phyloP scores from a whole-genome alignment of 1,139 yeast species.

The Geotrichum bryndzae region DNA sequence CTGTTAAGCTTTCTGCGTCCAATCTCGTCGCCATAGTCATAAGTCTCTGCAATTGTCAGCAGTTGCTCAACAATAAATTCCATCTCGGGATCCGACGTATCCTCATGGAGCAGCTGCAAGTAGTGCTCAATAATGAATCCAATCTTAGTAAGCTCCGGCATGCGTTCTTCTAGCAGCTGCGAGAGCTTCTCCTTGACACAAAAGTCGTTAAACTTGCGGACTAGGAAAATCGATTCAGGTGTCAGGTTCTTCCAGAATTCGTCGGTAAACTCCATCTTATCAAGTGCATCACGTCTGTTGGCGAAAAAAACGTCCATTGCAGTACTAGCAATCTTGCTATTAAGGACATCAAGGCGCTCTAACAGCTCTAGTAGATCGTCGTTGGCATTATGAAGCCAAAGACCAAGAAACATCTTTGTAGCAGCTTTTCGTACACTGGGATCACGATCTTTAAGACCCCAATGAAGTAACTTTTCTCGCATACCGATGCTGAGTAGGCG shows the following conservation, averaged over 20 bases:
- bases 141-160: constrained; percentile 75
- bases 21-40: constrained; percentile 86
- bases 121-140: constrained; percentile 55
- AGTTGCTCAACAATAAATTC: constrained; percentile 77
- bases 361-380: constrained; percentile 68
- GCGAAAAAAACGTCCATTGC: constrained; percentile 63
- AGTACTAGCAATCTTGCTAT: constrained; percentile 55
- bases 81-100: constrained; percentile 48
- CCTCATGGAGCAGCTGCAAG: constrained; percentile 43
- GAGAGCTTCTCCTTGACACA: constrained; percentile 45
- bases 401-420: constrained; percentile 55
- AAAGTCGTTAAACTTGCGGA: constrained; percentile 60
- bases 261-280: constrained; percentile 49
- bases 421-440: constrained; percentile 68
- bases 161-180: constrained; percentile 61
- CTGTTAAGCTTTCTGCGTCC: constrained; percentile 81
- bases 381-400: constrained; percentile 66
- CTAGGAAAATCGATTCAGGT: constrained; percentile 68
- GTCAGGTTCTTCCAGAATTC: constrained; percentile 66
- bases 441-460: constrained; percentile 90
- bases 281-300: constrained; percentile 54
- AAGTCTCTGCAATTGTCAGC: constrained; percentile 57
- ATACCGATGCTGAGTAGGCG: constrained; percentile 51
- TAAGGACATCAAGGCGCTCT: constrained; percentile 62
- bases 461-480: constrained; percentile 61